phyloP scores from a whole-genome alignment of 2,329 filamentous ascomycete species.

The Colletotrichum siamense region DNA sequence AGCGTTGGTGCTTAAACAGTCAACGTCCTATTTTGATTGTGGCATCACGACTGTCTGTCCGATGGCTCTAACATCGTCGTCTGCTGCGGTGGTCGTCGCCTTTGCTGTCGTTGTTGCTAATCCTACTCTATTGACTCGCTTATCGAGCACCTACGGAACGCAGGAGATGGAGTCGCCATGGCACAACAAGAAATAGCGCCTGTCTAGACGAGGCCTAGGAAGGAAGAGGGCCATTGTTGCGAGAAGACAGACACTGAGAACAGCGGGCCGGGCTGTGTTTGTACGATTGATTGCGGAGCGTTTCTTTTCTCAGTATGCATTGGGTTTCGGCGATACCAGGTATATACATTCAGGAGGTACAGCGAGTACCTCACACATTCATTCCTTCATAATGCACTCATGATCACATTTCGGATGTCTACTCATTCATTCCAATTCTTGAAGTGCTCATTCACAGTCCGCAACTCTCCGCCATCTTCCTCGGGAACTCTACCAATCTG shows the following conservation, averaged over 20 bases:
- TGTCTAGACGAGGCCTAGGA: neutral
- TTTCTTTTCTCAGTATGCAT: neutral
- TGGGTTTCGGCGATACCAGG: constrained; percentile 5
- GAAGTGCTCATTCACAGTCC: neutral
- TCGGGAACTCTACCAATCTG: neutral
- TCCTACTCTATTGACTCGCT: neutral
- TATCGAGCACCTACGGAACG: accelerated
- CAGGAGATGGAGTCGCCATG: neutral
- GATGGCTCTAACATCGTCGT: neutral
- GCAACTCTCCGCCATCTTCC: neutral
- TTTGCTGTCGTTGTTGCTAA: neutral
- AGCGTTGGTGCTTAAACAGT: constrained; percentile 1
- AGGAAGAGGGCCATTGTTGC: neutral
- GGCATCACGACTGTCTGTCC: neutral
- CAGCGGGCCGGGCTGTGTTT: neutral
- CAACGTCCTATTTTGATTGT: neutral
- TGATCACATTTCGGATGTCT: neutral
- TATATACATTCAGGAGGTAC: neutral
- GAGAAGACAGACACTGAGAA: neutral
- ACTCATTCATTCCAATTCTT: no score
- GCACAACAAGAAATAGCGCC: neutral
- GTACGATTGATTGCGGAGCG: neutral
- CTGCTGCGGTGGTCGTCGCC: no score
- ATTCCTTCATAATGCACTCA: neutral
- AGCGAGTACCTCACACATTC: neutral